phyloP scores from a whole-genome alignment of 2,329 filamentous ascomycete genomes.

The Metarhizium guizhouense region DNA sequence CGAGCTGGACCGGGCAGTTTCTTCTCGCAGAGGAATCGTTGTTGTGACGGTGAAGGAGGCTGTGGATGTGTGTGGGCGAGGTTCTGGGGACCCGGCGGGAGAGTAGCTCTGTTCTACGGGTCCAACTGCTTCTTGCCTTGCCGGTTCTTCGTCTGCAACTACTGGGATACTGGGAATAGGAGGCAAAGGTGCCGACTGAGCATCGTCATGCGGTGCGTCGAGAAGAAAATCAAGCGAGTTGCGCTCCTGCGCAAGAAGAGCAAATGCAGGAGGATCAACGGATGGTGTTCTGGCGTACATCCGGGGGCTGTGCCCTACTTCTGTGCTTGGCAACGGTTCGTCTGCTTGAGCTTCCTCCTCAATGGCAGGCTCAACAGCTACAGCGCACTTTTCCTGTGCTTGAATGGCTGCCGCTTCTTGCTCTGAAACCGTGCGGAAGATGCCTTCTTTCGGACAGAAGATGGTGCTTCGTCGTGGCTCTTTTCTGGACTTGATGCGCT shows the following conservation, averaged over 20 bases:
- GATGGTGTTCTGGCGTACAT: slow-evolving; percentile 52
- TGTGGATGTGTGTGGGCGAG: slow-evolving; percentile 37
- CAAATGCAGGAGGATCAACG: slow-evolving; percentile 52
- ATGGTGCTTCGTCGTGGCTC: slow-evolving; percentile 42
- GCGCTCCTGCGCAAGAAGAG: slow-evolving; percentile 42
- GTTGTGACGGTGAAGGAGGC: slow-evolving; percentile 39
- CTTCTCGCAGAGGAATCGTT: slow-evolving; percentile 42
- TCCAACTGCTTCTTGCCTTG: neutral
- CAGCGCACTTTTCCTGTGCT: slow-evolving; percentile 16
- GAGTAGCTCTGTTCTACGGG: slow-evolving; percentile 8
- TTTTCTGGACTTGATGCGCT: slow-evolving; percentile 22
- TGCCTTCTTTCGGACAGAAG: slow-evolving; percentile 53
- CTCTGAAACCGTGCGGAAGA: slow-evolving; percentile 52
- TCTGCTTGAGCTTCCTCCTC: slow-evolving; percentile 9
- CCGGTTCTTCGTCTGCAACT: slow-evolving; percentile 10
- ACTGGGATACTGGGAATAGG: slow-evolving; percentile 32
- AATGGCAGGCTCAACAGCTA: neutral
- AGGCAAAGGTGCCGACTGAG: slow-evolving; percentile 23
- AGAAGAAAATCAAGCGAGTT: slow-evolving; percentile 54
- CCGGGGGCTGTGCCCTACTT: slow-evolving; percentile 23
- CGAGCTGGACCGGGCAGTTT: slow-evolving; percentile 26
- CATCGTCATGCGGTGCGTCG: slow-evolving; percentile 40
- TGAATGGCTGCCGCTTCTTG: slow-evolving; percentile 38
- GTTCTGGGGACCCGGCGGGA: slow-evolving; percentile 14
- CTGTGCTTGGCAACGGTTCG: slow-evolving; percentile 12